A percentile compares a stretch with the other conserved stretches of the same genome.
phyloP scores from a whole-genome alignment of 2,329 filamentous ascomycete species.

The Beauveria brongniartii region DNA sequence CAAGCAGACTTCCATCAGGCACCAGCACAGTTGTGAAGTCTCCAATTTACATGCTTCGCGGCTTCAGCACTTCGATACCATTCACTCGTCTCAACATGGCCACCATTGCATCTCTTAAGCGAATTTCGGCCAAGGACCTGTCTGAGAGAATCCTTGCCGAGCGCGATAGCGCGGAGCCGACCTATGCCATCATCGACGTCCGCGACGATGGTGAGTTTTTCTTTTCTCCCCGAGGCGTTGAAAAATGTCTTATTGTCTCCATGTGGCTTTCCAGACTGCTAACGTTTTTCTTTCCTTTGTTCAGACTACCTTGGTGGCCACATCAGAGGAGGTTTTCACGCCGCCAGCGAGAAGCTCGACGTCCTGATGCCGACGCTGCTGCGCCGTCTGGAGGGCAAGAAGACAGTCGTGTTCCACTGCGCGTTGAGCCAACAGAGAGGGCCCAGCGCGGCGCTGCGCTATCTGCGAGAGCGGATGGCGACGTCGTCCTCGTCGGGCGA shows the following conservation, averaged over 20 bases:
- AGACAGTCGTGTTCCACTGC: slow-evolving; percentile 90
- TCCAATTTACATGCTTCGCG: not conserved
- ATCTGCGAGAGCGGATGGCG: slow-evolving; percentile 62
- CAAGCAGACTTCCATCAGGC: not conserved
- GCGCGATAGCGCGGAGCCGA: slow-evolving; percentile 29
- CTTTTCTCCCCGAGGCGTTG: not conserved
- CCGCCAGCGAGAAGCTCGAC: slow-evolving; percentile 67
- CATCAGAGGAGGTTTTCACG: slow-evolving; percentile 68
- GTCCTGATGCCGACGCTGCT: slow-evolving; percentile 75
- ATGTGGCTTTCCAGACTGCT: not conserved
- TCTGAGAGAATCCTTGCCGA: slow-evolving; percentile 53
- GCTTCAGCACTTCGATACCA: not conserved
- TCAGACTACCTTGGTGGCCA: slow-evolving; percentile 85
- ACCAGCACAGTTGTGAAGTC: too few species aligned
- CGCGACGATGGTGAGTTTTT: slow-evolving; percentile 62
- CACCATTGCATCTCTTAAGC: slow-evolving; percentile 27
- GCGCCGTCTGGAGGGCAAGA: slow-evolving; percentile 64
- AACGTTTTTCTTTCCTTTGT: not conserved
- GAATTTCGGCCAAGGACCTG: slow-evolving; percentile 62
- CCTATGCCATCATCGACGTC: slow-evolving; percentile 76
- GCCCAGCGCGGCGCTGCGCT: slow-evolving; percentile 73
- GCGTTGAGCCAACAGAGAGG: slow-evolving; percentile 85
- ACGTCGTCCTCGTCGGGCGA: slow-evolving; percentile 22
- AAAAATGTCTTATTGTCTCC: not conserved
- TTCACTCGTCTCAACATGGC: not conserved